phyloP scores from a whole-genome alignment of 2,329 filamentous ascomycete species.

The Dothideomycetes sp. region DNA sequence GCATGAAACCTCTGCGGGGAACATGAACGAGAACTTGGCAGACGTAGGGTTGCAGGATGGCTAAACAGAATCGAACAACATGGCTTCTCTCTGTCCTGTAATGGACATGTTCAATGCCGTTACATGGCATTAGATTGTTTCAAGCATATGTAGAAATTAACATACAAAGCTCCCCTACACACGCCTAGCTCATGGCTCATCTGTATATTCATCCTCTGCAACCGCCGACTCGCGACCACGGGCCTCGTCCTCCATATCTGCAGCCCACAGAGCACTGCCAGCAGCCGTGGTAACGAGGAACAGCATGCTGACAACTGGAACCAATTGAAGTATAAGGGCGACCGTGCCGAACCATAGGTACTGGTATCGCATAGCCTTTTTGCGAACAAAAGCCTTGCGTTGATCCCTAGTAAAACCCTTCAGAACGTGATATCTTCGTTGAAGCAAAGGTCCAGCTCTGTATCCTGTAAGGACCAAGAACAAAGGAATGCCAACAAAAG shows the following conservation, averaged over 20 bases:
- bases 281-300: constrained; percentile 81
- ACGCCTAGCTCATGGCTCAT: constrained; percentile 21
- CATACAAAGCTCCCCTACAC: neutral
- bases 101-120: neutral
- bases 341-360: constrained; percentile 92
- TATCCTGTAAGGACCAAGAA: constrained; percentile 86
- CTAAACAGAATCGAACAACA: too few species aligned
- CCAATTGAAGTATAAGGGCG: constrained; percentile 54
- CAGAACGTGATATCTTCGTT: constrained; percentile 84
- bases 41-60: too few species aligned
- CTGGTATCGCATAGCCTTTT: constrained; percentile 58
- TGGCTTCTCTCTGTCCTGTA: neutral
- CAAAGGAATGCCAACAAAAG: constrained; percentile 69
- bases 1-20: too few species aligned
- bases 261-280: constrained; percentile 80
- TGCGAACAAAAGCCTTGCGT: constrained; percentile 58
- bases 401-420: constrained; percentile 65
- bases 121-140: too few species aligned
- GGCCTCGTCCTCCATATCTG: constrained; percentile 56
- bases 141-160: too few species aligned
- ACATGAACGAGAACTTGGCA: too few species aligned
- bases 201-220: constrained; percentile 22
- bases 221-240: constrained; percentile 12
- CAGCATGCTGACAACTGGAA: constrained; percentile 86
- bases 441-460: constrained; percentile 75